phyloP scores from a whole-genome alignment of 2,329 filamentous ascomycete species.

The Monilinia fructigena region DNA sequence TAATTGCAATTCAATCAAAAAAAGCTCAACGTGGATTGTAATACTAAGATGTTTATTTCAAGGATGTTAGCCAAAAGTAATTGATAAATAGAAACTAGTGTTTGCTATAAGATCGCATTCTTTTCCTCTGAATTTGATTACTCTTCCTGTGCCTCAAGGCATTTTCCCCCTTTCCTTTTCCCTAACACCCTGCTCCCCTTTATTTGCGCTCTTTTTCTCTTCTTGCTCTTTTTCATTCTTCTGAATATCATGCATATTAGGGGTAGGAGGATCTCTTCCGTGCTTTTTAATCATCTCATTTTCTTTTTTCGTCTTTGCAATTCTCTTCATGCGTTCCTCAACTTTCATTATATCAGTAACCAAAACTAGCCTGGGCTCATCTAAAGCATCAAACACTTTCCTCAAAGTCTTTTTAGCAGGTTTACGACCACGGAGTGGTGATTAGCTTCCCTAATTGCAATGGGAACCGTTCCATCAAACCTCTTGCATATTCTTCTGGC shows the following conservation, averaged over 20 bases:
- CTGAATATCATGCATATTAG: too few species aligned
- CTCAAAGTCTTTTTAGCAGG: neutral
- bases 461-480: neutral
- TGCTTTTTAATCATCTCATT: neutral
- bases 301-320: neutral
- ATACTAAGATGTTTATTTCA: neutral
- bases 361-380: neutral
- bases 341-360: neutral
- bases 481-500: neutral
- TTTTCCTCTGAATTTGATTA: neutral
- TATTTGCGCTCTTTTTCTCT: neutral
- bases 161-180: neutral
- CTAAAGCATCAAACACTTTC: constrained; percentile 2
- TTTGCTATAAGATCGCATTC: neutral
- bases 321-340: neutral
- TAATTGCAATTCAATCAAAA: neutral
- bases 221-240: too few species aligned
- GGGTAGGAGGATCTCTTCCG: too few species aligned
- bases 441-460: neutral
- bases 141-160: neutral
- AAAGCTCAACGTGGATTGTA: neutral
- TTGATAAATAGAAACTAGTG: neutral
- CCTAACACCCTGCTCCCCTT: neutral
- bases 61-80: neutral
- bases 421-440: neutral